Percentiles rank a stretch among this genome's conserved stretches.
These are phyloP conservation scores for Ceratocystis diversiconidia DNA, from an alignment of 2,329 filamentous ascomycete species.

Conservation along the genomic window DNA sequence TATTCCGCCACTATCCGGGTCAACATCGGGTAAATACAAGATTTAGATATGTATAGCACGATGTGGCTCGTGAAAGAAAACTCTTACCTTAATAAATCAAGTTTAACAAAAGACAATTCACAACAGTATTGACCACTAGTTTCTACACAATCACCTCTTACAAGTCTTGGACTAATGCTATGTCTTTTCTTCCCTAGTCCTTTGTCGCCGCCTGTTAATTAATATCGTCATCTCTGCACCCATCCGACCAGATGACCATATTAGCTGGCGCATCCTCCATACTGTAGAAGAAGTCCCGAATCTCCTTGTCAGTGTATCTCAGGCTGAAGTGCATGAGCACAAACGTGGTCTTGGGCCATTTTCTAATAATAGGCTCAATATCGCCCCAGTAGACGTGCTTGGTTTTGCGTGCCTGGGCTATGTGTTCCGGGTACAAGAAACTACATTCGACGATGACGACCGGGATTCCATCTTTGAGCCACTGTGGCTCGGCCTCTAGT, in stretches of 20 bases:
- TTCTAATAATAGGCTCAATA: slow-evolving; percentile 31
- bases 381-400: slow-evolving; percentile 36
- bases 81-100: no score
- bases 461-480: slow-evolving; percentile 28
- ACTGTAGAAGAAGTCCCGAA: slow-evolving; percentile 30
- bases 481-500: slow-evolving; percentile 28
- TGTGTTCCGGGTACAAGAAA: slow-evolving; percentile 32
- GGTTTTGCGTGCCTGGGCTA: slow-evolving; percentile 31
- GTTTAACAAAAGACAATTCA: no score
- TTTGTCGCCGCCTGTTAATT: neutral
- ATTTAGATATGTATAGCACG: no score
- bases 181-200: no score
- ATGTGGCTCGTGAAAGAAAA: no score
- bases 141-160: neutral
- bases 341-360: slow-evolving; percentile 31
- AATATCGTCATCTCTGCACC: slow-evolving; percentile 19
- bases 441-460: slow-evolving; percentile 38
- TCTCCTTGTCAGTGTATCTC: slow-evolving; percentile 30
- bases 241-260: slow-evolving; percentile 35
- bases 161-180: neutral
- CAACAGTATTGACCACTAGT: no score
- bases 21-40: no score
- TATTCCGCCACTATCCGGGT: no score
- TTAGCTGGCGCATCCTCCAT: slow-evolving; percentile 29
- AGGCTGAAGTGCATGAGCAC: slow-evolving; percentile 36